Evolutionary conservation across 768 basidiomycete genomes (phyloP), one percentile per base, ranked within the genome.

Genomic region (Fistulinella prunicolor): DNA sequence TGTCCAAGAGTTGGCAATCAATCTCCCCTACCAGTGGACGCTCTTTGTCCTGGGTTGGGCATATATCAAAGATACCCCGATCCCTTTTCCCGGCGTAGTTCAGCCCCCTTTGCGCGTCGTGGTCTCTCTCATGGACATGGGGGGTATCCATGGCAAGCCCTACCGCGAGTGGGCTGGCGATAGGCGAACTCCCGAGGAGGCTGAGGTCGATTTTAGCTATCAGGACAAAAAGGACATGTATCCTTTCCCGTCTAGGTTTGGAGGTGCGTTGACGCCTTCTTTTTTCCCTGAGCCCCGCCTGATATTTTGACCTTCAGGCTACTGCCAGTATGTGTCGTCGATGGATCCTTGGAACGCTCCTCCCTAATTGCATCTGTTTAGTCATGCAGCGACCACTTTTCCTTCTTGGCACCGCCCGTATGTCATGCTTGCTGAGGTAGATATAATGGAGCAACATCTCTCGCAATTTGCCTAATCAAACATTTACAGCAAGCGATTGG

Each of bases 391-490:
- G 2, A 38, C 64, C 38, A 48, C 60, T 22, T 63, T 63, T 28
- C 46, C 59, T 20, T 38, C 62, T 39, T 63, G 62, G 62, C 61
- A 63, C 21, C 62, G 62, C 10, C 62, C 62, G 16, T 63, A 62
- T 28, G 28, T 64, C 8, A 51, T 63, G 62, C 50, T 64, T 19
- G 30, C 64, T 9, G 61, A 63, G 38, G 61, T 63, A 20, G n/a
- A 46, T 41, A n/a, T 16, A 32, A n/a, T 19, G 9, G 5, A 30
- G 4, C 26, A 7, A 12, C 13, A 13, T 14, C n/a, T 29, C 12
- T 20, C 13, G 16, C 1, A n/a, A 9, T 10, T 6, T 21, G 13
- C 9, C 17, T 28, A 19, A 47, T 20, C 19, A 17, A 9, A 16
- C 17, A 14, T 20, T 28, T 16, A 14, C 34, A 66, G 63, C 62